A percentile compares a stretch with the other conserved stretches of the same genome.
Conservation (phyloP, 805 yeast species). For the Candida insectorum region DNA sequence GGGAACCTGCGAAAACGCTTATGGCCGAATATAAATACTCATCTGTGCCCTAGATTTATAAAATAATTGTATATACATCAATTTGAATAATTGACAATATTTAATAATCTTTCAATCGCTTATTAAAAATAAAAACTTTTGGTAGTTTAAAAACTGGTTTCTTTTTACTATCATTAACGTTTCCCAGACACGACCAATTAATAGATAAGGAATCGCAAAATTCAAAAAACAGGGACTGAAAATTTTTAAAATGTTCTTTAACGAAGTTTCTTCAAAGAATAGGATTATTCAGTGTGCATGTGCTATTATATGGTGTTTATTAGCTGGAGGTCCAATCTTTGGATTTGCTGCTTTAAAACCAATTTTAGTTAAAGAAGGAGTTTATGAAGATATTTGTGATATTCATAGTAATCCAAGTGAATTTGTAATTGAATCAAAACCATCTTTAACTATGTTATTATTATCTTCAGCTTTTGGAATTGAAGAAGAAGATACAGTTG, state of each 20-base stretch:
- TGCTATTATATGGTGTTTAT: slow-evolving; percentile 53
- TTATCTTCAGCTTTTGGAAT: slow-evolving; percentile 8
- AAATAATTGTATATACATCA: no score
- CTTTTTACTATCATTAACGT: no score
- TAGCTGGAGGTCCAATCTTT: slow-evolving; percentile 57
- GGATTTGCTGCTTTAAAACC: slow-evolving; percentile 62
- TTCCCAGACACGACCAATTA: no score
- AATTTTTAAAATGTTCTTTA: slow-evolving; percentile 8
- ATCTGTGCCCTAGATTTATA: no score
- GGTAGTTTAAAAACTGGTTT: no score
- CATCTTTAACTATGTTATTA: slow-evolving; percentile 12
- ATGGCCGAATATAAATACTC: no score
- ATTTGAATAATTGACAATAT: no score
- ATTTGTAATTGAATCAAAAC: slow-evolving; percentile 7
- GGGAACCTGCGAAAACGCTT: no score
- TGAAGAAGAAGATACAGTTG: slow-evolving; percentile 22
- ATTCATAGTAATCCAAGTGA: slow-evolving; percentile 5
- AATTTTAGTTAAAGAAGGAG: slow-evolving; percentile 44
- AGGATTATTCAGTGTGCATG: slow-evolving; percentile 40
- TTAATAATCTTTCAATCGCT: no score
- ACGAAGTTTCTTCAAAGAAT: slow-evolving; percentile 9
- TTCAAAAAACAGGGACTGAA: neutral
- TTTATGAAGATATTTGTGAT: slow-evolving; percentile 43
- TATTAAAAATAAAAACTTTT: no score
- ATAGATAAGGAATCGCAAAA: no score